Evolutionary conservation across 2,329 filamentous ascomycete species (phyloP), one percentile per base, ranked within the genome.

Genomic region (Alternaria arbusti): DNA sequence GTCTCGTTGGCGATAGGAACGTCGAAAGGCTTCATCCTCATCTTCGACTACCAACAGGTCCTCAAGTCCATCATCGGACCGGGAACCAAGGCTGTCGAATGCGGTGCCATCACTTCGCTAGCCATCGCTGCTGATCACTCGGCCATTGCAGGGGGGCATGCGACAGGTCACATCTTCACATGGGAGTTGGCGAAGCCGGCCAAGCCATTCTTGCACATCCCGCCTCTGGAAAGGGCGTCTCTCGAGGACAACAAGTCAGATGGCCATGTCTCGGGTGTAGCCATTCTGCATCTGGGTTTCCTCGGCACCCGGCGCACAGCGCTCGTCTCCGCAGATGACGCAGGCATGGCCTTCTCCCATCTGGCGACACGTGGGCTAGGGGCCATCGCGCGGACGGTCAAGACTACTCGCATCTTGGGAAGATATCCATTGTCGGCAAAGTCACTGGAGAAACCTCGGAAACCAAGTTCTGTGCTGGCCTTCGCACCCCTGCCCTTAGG

Each of bases 301-400:
- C 84, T 99, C 6, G 96, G 95, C 8, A 97, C 93, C 4, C 87
- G 96, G 63, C 94, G 96, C 73, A 99, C 96, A 13, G 96, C 96
- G 4, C 85, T 99, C 6, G 94, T 98, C 11, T 99, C 96, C 5
- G 96, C 96, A 3, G 94, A 99, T 80, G 92, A 97, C 73, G 89
- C 89, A 52, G 96, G 96, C 20, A 99, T 99, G 96, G 95, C 96
- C 0, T 99, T 99, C 79, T 97, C 96, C 4, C 96, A 99, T 80
- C 86, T 99, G 10, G 96, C 96, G 10, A 97, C 93, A 10, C 87
- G 96, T 72, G 96, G 96, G 2, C 90, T 96, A 40, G 96, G 96
- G 4, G 87, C 94, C 23, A 86, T 99, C 22, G 94, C 91, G 6
- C 88, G 96, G 61, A 90, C 89, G 0, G 91, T 99, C 50, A 97